Conservation (phyloP, 805 yeast species). For the Kodamaea laetipori region DNA sequence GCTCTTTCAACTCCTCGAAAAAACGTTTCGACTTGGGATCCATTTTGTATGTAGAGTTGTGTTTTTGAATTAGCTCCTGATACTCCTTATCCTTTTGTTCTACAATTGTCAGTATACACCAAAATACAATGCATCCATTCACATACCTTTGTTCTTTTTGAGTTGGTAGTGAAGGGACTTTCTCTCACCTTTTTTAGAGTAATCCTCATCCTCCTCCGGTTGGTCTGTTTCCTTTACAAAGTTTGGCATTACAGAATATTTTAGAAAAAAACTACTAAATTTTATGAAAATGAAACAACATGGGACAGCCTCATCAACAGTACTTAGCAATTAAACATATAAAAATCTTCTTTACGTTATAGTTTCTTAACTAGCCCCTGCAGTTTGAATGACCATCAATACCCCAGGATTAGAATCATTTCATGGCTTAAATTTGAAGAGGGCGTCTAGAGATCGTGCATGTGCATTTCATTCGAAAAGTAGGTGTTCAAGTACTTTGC, state of each 20-base stretch:
- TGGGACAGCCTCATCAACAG: too few relatives aligned
- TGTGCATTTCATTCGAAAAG: too few relatives aligned
- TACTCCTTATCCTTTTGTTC: constrained; percentile 36
- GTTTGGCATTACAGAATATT: constrained; percentile 13
- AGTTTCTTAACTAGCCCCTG: too few relatives aligned
- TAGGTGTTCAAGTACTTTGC: too few relatives aligned
- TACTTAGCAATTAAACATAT: neutral
- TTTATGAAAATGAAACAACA: neutral
- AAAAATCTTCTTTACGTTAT: too few relatives aligned
- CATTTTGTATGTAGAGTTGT: constrained; percentile 45
- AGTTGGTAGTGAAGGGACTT: constrained; percentile 47
- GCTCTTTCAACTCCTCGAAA: constrained; percentile 30
- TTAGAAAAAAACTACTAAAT: neutral
- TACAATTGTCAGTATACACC: constrained; percentile 22
- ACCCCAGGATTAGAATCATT: too few relatives aligned
- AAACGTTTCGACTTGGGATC: constrained; percentile 38
- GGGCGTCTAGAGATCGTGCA: too few relatives aligned
- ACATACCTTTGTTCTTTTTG: constrained; percentile 41
- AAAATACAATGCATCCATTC: too few relatives aligned
- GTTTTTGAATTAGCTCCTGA: constrained; percentile 29
- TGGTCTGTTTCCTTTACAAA: constrained; percentile 12
- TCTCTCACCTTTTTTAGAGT: constrained; percentile 28
- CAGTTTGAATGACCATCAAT: too few relatives aligned
- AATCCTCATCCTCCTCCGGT: constrained; percentile 4
- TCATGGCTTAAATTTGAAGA: too few relatives aligned